Percentiles rank a stretch among this genome's conserved stretches.
Evolutionary conservation across 352 stramenopile genomes (phyloP).

Genomic region (Stramenopiles sp.): DNA sequence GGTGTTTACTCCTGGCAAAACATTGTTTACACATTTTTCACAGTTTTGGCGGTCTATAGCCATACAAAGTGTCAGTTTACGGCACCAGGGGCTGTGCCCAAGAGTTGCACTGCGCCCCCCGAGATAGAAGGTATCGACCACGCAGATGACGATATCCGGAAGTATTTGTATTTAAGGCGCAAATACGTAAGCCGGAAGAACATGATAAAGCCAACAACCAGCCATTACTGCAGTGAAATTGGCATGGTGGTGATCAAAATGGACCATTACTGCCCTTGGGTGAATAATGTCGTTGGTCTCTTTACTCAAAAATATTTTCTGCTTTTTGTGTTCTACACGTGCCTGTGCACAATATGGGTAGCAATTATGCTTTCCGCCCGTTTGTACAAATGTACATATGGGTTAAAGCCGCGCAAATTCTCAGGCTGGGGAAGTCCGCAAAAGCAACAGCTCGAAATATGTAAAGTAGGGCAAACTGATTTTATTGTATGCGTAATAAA

Average conservation of each 20-base stretch:
- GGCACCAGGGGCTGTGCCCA: neutral
- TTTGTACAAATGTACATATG: neutral
- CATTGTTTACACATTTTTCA: slow-evolving; percentile 8
- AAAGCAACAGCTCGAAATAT: neutral
- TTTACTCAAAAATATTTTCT: slow-evolving; percentile 48
- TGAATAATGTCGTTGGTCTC: slow-evolving; percentile 38
- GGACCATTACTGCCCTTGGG: slow-evolving; percentile 45
- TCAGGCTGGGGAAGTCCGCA: neutral
- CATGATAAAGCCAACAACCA: slow-evolving; percentile 29
- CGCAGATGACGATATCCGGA: neutral
- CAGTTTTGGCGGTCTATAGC: slow-evolving; percentile 1
- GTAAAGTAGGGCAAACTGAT: neutral
- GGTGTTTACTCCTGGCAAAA: neutral
- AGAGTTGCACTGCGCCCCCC: neutral
- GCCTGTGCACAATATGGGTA: slow-evolving; percentile 2
- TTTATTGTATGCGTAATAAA: neutral
- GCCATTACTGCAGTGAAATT: slow-evolving; percentile 42
- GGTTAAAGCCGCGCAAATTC: neutral
- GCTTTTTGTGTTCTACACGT: slow-evolving; percentile 38
- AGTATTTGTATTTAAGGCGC: neutral
- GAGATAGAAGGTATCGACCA: neutral
- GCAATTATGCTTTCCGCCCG: neutral
- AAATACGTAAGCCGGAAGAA: neutral
- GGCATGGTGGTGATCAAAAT: slow-evolving; percentile 41
- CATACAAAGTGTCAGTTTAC: slow-evolving; percentile 8